phyloP scores from a whole-genome alignment of 1,284 basidiomycete species.

The Ceratobasidium papillatum region DNA sequence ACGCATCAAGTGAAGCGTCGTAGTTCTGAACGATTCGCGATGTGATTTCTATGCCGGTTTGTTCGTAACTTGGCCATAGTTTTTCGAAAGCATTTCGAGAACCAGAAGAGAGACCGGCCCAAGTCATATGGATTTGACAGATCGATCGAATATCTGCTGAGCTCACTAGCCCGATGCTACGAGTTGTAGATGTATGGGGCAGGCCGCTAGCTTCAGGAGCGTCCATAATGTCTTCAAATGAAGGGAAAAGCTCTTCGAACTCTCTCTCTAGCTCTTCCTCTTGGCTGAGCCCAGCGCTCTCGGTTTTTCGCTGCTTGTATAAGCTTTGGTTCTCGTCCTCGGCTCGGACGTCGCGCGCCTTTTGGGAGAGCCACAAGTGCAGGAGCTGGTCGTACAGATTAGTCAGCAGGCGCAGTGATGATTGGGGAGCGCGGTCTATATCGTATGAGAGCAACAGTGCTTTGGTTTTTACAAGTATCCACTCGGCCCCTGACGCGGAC shows the following conservation, averaged over 20 bases:
- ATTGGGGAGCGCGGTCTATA: background rate
- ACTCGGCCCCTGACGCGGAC: conserved; percentile 19
- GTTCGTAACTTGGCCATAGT: background rate
- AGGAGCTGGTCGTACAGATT: conserved; percentile 75
- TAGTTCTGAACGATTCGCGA: conserved; percentile 46
- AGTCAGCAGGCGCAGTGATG: background rate
- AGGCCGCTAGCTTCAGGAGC: conserved; percentile 27
- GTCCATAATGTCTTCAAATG: conserved; percentile 72
- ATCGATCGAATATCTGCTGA: conserved; percentile 9
- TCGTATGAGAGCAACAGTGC: conserved; percentile 7
- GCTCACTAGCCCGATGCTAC: conserved; percentile 41
- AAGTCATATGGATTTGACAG: conserved; percentile 10
- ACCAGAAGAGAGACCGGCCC: conserved; percentile 43
- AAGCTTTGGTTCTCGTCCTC: conserved; percentile 76
- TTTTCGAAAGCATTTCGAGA: background rate
- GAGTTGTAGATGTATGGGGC: conserved; percentile 46
- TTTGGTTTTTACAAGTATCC: conserved; percentile 19
- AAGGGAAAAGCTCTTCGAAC: conserved; percentile 83
- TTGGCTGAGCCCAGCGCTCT: conserved; percentile 71
- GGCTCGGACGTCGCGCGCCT: conserved; percentile 71
- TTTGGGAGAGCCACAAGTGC: conserved; percentile 85
- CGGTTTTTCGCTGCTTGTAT: conserved; percentile 75
- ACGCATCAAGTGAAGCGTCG: conserved; percentile 3
- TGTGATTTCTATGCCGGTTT: conserved; percentile 54
- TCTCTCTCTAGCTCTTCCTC: conserved; percentile 79